Evolutionary conservation across 176 grass and related monocot genomes (phyloP).

Genomic region (Bromus sterilis): DNA sequence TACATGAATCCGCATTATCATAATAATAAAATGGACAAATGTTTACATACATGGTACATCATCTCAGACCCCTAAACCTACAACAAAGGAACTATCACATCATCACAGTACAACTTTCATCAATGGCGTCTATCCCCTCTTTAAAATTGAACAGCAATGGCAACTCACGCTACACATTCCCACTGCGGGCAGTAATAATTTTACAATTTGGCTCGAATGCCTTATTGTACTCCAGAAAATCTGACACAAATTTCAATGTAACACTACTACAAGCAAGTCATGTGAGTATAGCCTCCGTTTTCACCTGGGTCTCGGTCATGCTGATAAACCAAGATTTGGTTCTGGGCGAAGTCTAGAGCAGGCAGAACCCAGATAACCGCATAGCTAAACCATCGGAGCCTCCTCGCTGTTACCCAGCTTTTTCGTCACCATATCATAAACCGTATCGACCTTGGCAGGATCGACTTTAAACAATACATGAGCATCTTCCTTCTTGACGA

Average conservation of each 20-base stretch:
- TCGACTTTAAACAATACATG: slow-evolving; percentile 86
- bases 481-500: slow-evolving; percentile 79
- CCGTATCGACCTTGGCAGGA: slow-evolving; percentile 64
- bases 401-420: slow-evolving; percentile 71
- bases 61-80: slow-evolving; percentile 9
- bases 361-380: not conserved
- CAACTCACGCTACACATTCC: slow-evolving; percentile 39
- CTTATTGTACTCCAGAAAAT: slow-evolving; percentile 26
- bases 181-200: not conserved
- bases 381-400: slow-evolving; percentile 39
- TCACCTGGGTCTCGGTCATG: not conserved
- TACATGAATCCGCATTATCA: not conserved
- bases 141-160: slow-evolving; percentile 14
- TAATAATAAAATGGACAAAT: not conserved
- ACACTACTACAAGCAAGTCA: slow-evolving; percentile 22
- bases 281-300: not conserved
- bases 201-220: slow-evolving; percentile 34
- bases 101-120: not conserved
- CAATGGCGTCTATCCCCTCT: too few species aligned
- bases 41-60: slow-evolving; percentile 33
- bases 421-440: slow-evolving; percentile 85
- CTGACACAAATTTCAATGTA: slow-evolving; percentile 9
- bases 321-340: not conserved
- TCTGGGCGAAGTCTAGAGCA: not conserved
- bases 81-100: not conserved